Conservation (phyloP, 768 basidiomycete species). For the Rhizopogon vinicolor region DNA sequence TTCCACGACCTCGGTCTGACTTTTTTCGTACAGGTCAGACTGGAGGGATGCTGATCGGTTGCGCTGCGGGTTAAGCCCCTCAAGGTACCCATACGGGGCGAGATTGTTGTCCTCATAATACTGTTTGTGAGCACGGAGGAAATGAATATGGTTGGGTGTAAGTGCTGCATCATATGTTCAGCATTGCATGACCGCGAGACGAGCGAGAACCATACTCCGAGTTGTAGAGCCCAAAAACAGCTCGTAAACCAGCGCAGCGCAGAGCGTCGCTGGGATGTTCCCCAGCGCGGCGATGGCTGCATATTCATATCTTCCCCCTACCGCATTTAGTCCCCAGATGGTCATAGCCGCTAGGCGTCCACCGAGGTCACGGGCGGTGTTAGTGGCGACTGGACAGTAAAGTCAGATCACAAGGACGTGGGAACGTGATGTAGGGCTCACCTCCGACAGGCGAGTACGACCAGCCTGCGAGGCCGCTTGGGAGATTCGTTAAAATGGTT, state of each 20-base stretch:
- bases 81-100: conserved; percentile 16
- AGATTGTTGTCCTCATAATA: conserved; percentile 22
- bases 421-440: conserved; percentile 18
- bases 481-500: not conserved
- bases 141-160: conserved; percentile 17
- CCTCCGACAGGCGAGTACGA: conserved; percentile 49
- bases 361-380: conserved; percentile 66
- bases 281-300: conserved; percentile 61
- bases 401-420: not conserved
- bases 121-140: conserved; percentile 15
- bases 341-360: conserved; percentile 57
- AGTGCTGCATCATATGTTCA: conserved; percentile 15
- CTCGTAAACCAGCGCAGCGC: conserved; percentile 52
- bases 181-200: not conserved
- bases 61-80: conserved; percentile 5
- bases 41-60: conserved; percentile 5
- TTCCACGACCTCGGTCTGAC: not conserved
- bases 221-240: conserved; percentile 54
- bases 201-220: conserved; percentile 38
- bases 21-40: conserved; percentile 5
- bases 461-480: conserved; percentile 55
- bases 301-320: conserved; percentile 53
- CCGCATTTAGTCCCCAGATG: conserved; percentile 52
- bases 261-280: conserved; percentile 59
- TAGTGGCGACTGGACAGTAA: conserved; percentile 44